Base-by-base conservation (phyloP, 2,329 filamentous ascomycete genomes). In the Diaporthe helianthi region DNA sequence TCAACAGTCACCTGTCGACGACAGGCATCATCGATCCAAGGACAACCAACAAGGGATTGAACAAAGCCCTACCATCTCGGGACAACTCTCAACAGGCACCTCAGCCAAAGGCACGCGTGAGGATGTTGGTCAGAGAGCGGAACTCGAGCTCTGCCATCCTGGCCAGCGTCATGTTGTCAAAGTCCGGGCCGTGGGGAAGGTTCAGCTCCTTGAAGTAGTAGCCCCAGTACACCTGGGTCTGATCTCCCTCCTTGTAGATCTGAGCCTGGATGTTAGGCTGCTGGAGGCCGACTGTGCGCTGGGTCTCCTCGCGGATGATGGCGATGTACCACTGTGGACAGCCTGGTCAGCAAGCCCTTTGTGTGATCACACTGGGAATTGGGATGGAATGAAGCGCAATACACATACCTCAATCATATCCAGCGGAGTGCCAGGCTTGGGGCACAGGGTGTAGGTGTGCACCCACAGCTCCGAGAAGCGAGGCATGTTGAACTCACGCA, bases 261-360 rank as follows among this genome's bases (percentile, higher is more conserved):
- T 75, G 69, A 15, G 78, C 78, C 61, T 82, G 83, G 69, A 85
- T 80, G 7, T 76, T 76, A 26, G 86, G 78, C 0, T 81, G 75
- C 13, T 83, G 78, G 12, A 74, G 65, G 41, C 81, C 73, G 13
- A 84, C 75, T 29, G 80, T 79, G 2, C 81, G 78, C 15, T 76
- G 79, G 0, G 86, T 85, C 74, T 86, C 83, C 72, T 86, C 83
- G 46, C 86, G 85, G 68, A 90, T 84, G 29, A 87, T 69, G 19
- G 80, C 78, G 66, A 89, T 84, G 77, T 89, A 90, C 80, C 83
- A 90, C 87, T 89, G 60, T 46, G 26, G 9, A 17, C n/a, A n/a
- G 6, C 26, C 4, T 13, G 26, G 26, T 65, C 22, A 65, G 44
- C 61, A 33, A 24, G 7, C 19, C 36, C 1, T 38, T 17, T n/a